These are phyloP conservation scores for Leccinum rimulosum DNA, from an alignment of 768 basidiomycete species.

Conservation along the genomic window DNA sequence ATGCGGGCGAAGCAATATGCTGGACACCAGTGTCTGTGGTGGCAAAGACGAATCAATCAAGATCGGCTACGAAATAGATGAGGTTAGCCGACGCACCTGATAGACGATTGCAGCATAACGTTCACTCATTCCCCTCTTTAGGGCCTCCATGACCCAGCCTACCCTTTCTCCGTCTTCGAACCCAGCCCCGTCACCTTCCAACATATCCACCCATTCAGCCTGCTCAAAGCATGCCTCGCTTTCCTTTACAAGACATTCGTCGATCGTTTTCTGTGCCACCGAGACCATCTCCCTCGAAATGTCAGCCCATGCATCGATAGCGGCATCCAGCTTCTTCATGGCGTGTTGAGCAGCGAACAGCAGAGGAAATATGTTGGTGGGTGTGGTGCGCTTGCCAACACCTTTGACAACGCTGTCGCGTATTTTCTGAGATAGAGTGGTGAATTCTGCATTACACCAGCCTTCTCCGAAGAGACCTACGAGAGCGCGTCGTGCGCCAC, in stretches of 20 bases:
- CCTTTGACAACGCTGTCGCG: slow-evolving; percentile 72
- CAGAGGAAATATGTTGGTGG: slow-evolving; percentile 63
- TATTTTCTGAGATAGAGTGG: slow-evolving; percentile 59
- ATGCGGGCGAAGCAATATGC: slow-evolving; percentile 67
- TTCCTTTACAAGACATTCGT: slow-evolving; percentile 57
- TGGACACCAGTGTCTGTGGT: slow-evolving; percentile 64
- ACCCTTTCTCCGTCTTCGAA: slow-evolving; percentile 81
- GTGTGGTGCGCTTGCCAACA: slow-evolving; percentile 64
- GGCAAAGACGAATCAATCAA: background rate
- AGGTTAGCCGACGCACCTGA: slow-evolving; percentile 49
- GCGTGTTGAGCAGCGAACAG: slow-evolving; percentile 67
- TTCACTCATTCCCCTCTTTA: slow-evolving; percentile 61
- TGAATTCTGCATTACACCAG: slow-evolving; percentile 85
- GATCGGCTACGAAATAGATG: background rate
- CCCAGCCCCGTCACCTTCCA: slow-evolving; percentile 68
- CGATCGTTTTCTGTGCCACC: slow-evolving; percentile 56
- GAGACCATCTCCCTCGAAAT: slow-evolving; percentile 59
- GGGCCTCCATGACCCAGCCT: slow-evolving; percentile 67
- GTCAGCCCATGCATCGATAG: slow-evolving; percentile 52
- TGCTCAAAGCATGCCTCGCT: slow-evolving; percentile 66
- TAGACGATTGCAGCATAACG: slow-evolving; percentile 68
- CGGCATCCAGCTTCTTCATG: slow-evolving; percentile 47
- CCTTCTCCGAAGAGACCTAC: slow-evolving; percentile 85
- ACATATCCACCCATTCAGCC: slow-evolving; percentile 69
- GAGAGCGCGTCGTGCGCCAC: slow-evolving; percentile 70